These are phyloP conservation scores for Citrus trifoliata DNA, from an alignment of 345 rosid species.

Conservation along the genomic window DNA sequence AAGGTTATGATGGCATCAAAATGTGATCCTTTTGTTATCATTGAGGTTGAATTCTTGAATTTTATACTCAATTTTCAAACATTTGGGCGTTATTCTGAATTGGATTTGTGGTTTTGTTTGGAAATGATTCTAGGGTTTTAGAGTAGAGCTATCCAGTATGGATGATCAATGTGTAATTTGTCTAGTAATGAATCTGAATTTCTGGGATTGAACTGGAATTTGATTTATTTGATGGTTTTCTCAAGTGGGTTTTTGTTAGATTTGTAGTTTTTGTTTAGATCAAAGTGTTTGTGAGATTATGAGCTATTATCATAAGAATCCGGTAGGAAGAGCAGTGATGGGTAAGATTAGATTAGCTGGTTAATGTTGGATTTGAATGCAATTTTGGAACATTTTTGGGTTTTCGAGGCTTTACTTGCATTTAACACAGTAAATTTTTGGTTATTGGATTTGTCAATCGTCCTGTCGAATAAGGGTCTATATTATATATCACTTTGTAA, in stretches of 20 bases:
- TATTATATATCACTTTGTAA: background rate
- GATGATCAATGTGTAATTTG: background rate
- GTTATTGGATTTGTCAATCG: background rate
- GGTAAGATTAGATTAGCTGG: background rate
- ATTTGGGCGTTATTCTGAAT: background rate
- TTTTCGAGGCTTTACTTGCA: background rate
- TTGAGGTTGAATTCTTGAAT: constrained; percentile 7
- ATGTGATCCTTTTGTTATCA: background rate
- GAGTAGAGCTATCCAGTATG: background rate
- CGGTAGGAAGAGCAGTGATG: background rate
- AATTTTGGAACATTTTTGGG: background rate
- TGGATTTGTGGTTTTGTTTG: constrained; percentile 1
- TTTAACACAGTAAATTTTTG: background rate
- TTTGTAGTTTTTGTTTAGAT: background rate
- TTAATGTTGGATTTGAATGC: background rate
- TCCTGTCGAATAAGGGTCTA: background rate
- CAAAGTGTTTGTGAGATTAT: background rate
- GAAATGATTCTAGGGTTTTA: constrained; percentile 7
- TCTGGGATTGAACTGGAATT: background rate
- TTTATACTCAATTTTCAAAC: background rate
- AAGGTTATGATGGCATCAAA: background rate
- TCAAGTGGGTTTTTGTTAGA: background rate
- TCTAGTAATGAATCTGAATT: background rate
- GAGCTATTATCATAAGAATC: background rate
- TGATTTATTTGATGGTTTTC: background rate